A percentile compares a stretch with the other conserved stretches of the same genome.
Conservation (phyloP, 1,139 yeast genomes). For the Pichia terricola region DNA sequence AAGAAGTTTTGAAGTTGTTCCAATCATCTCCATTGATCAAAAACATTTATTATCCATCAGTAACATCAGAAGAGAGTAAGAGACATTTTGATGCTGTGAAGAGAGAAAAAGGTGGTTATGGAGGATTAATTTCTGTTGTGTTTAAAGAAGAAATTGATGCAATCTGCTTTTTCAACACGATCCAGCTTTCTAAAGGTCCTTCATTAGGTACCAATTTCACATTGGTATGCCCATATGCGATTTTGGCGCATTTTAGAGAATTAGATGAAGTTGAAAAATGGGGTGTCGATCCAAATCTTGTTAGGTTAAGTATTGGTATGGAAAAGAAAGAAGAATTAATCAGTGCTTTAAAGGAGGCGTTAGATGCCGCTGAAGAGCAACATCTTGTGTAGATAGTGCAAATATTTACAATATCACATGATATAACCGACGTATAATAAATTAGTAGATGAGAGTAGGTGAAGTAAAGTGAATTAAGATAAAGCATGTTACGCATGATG, state of each 20-base stretch:
- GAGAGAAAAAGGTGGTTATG: conserved; percentile 76
- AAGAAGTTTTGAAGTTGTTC: conserved; percentile 41
- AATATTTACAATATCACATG: too few relatives aligned
- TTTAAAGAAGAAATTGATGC: conserved; percentile 64
- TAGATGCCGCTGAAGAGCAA: conserved; percentile 44
- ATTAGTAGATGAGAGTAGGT: not conserved
- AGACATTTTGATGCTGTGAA: conserved; percentile 63
- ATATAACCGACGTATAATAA: too few relatives aligned
- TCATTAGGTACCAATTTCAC: conserved; percentile 92
- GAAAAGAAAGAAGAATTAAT: conserved; percentile 51
- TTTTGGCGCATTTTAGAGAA: conserved; percentile 81
- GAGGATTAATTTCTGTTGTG: conserved; percentile 76
- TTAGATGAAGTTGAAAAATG: conserved; percentile 72
- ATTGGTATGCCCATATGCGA: conserved; percentile 82
- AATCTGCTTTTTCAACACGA: conserved; percentile 61
- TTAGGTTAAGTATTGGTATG: conserved; percentile 79
- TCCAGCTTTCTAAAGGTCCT: conserved; percentile 82
- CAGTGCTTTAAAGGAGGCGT: conserved; percentile 45
- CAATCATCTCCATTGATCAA: conserved; percentile 40
- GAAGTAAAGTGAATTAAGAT: not conserved
- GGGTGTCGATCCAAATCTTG: conserved; percentile 76
- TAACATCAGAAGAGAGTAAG: conserved; percentile 34
- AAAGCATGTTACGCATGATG: not conserved
- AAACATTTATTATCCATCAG: conserved; percentile 62
- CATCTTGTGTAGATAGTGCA: conserved; percentile 10